Percentiles rank a stretch among this genome's conserved stretches.
Conservation (phyloP, 306 rosid species). For the Cyclanthera cordifolia region DNA sequence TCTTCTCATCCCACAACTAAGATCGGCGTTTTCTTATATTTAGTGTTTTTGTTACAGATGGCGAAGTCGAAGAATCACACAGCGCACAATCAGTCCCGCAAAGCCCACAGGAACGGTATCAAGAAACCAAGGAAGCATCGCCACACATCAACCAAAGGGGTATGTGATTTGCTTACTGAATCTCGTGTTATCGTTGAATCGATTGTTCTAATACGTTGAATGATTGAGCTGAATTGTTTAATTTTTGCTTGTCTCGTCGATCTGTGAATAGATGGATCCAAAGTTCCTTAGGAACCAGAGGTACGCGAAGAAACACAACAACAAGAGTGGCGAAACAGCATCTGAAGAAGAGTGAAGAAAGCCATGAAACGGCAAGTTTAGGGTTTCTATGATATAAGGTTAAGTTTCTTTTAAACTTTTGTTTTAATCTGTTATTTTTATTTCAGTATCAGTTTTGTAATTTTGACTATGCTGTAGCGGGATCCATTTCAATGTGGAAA, state of each 20-base stretch:
- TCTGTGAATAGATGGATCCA: constrained; percentile 68
- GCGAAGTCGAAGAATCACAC: constrained; percentile 99
- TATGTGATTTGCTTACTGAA: background rate
- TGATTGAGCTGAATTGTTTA: too few relatives aligned
- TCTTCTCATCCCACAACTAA: background rate
- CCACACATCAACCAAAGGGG: constrained; percentile 97
- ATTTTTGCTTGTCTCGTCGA: background rate
- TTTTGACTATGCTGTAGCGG: constrained; percentile 8
- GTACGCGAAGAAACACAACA: constrained; percentile 98
- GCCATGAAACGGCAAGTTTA: constrained; percentile 10
- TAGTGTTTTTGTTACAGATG: constrained; percentile 43
- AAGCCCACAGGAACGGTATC: constrained; percentile 97
- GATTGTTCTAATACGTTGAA: too few relatives aligned
- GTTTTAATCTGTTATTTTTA: background rate
- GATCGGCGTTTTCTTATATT: background rate
- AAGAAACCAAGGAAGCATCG: constrained; percentile 93
- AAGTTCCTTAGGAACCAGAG: constrained; percentile 98
- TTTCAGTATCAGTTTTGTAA: background rate
- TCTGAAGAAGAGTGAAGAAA: constrained; percentile 51
- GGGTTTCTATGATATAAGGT: constrained; percentile 11
- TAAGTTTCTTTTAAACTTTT: constrained; percentile 8
- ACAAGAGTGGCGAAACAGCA: constrained; percentile 37
- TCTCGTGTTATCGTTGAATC: background rate
- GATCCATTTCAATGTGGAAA: background rate
- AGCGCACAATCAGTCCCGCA: constrained; percentile 93